Conservation (phyloP, 768 basidiomycete species). For the Mycena polygramma region DNA sequence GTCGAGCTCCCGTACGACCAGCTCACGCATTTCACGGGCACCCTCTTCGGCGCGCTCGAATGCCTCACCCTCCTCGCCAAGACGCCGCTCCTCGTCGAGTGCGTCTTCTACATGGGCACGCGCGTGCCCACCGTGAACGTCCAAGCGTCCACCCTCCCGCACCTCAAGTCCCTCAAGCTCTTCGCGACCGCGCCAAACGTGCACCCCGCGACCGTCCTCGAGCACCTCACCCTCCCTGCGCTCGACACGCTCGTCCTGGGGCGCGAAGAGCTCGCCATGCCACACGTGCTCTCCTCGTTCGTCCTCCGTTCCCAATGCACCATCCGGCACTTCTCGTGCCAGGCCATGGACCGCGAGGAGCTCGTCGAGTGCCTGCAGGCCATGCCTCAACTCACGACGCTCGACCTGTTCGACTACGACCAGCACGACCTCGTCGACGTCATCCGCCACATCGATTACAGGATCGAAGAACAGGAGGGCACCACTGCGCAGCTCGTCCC, state of each 20-base stretch:
- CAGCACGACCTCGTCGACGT: conserved; percentile 4
- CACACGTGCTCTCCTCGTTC: not conserved
- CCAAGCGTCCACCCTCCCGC: not conserved
- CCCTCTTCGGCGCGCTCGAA: conserved; percentile 11
- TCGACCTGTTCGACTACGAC: conserved; percentile 15
- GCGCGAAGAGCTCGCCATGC: not conserved
- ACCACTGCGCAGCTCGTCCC: not conserved
- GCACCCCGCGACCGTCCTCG: not conserved
- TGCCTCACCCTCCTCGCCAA: conserved; percentile 2
- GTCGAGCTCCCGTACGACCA: conserved; percentile 15
- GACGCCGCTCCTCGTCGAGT: conserved; percentile 20
- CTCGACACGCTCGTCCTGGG: conserved; percentile 13
- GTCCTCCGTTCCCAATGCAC: not conserved
- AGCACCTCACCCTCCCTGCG: not conserved
- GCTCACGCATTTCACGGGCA: conserved; percentile 26
- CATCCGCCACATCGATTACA: conserved; percentile 17
- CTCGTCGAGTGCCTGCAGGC: not conserved
- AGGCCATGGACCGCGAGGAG: not conserved
- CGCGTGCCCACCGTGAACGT: not conserved
- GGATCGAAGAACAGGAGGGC: not conserved
- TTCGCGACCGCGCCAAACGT: not conserved
- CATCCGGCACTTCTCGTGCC: conserved; percentile 11
- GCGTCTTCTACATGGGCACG: conserved; percentile 11
- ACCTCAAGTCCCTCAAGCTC: conserved; percentile 21
- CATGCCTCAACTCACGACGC: conserved; percentile 14